Percentiles rank a stretch among this genome's conserved stretches.
These are phyloP conservation scores for Claviceps monticola DNA, from an alignment of 2,329 filamentous ascomycete species.

Conservation along the genomic window DNA sequence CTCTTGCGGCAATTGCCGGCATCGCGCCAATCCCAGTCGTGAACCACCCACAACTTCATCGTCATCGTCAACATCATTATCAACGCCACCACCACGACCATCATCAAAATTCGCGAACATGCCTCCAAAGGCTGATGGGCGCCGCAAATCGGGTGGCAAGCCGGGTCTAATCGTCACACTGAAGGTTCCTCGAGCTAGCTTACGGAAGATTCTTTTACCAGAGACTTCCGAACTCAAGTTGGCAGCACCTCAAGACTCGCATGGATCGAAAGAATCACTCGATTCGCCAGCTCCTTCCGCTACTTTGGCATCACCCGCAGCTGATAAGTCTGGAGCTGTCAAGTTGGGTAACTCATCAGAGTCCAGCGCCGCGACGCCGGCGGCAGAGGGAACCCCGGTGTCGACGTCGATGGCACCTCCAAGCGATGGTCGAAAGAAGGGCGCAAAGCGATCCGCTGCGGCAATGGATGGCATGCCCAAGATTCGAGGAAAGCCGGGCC, in stretches of 20 bases:
- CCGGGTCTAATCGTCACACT: constrained; percentile 34
- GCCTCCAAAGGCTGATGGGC: constrained; percentile 21
- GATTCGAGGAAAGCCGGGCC: constrained; percentile 74
- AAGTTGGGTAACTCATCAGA: constrained; percentile 44
- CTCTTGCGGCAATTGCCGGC: neutral
- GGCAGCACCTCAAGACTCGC: constrained; percentile 19
- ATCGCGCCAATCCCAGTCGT: neutral
- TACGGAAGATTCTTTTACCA: constrained; percentile 36
- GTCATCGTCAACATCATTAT: neutral
- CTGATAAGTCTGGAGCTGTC: constrained; percentile 30
- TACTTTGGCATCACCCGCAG: constrained; percentile 23
- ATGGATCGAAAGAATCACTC: constrained; percentile 23
- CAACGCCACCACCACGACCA: constrained; percentile 6
- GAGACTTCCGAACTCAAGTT: constrained; percentile 30
- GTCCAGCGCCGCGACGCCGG: constrained; percentile 46
- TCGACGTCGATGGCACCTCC: constrained; percentile 46
- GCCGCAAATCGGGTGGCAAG: constrained; percentile 26
- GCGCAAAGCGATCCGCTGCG: constrained; percentile 53
- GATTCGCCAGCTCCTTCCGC: constrained; percentile 32
- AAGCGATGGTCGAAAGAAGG: constrained; percentile 53
- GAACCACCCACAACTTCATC: neutral
- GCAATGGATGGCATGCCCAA: constrained; percentile 50
- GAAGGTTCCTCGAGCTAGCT: constrained; percentile 33
- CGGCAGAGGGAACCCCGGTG: constrained; percentile 39
- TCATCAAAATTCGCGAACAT: constrained; percentile 11